Evolutionary conservation across 495 filamentous ascomycete species (phyloP).

Genomic region (Umbilicaria muhlenbergii): DNA sequence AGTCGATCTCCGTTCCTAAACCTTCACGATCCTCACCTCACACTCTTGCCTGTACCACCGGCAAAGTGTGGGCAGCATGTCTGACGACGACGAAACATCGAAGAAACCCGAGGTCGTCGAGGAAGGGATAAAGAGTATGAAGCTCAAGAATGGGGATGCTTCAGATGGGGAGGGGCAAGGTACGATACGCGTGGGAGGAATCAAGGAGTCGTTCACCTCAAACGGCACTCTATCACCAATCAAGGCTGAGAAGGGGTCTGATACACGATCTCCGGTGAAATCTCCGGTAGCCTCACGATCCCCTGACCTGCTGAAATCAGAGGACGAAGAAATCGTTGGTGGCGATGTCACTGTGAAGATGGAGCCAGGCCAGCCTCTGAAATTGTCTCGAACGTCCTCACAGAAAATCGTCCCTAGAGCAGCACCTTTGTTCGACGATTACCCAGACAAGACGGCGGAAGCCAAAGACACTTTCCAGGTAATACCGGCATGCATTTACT

Average conservation of each 20-base stretch:
- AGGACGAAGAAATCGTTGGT: slow-evolving; percentile 31
- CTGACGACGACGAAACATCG: slow-evolving; percentile 1
- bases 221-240: slow-evolving; percentile 10
- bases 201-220: slow-evolving; percentile 9
- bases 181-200: background rate
- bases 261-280: slow-evolving; percentile 28
- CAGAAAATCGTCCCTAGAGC: slow-evolving; percentile 48
- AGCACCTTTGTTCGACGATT: slow-evolving; percentile 48
- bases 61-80: too few species aligned
- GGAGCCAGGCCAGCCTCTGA: slow-evolving; percentile 53
- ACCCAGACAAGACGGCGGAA: slow-evolving; percentile 60
- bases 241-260: slow-evolving; percentile 12
- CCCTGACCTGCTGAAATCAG: slow-evolving; percentile 21
- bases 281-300: slow-evolving; percentile 16
- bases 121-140: slow-evolving; percentile 5
- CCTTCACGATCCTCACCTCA: too few species aligned
- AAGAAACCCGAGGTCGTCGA: slow-evolving; percentile 4
- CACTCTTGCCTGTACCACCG: too few species aligned
- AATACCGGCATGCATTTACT: slow-evolving; percentile 72
- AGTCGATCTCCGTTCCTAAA: too few species aligned
- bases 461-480: slow-evolving; percentile 63
- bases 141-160: slow-evolving; percentile 8
- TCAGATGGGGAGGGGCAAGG: background rate
- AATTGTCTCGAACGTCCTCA: slow-evolving; percentile 57
- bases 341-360: slow-evolving; percentile 47